A percentile compares a stretch with the other conserved stretches of the same genome.
phyloP scores from a whole-genome alignment of 179 eudicot genomes.

The Amaranthus tricolor region DNA sequence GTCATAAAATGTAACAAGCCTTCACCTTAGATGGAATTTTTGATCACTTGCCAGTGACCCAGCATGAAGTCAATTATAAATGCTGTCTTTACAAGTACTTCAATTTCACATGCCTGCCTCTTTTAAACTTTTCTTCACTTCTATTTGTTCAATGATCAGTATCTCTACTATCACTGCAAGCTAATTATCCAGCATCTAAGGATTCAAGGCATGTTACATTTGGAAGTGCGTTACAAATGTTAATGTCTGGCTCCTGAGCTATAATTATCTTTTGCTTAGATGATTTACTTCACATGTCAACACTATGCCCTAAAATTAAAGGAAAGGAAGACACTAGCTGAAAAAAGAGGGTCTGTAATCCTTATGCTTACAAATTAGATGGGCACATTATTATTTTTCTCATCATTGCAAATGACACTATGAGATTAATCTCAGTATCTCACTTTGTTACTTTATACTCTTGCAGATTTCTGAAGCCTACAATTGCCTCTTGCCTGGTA shows the following conservation, averaged over 20 bases:
- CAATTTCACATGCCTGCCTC: background rate
- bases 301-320: background rate
- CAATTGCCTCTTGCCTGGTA: slow-evolving; percentile 52
- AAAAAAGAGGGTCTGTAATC: background rate
- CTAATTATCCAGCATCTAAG: background rate
- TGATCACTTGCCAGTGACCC: background rate
- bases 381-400: background rate
- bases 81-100: background rate
- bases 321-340: background rate
- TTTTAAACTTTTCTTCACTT: background rate
- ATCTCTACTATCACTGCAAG: background rate
- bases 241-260: background rate
- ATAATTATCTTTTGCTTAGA: background rate
- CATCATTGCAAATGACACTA: background rate
- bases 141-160: background rate
- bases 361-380: background rate
- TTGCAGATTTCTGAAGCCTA: slow-evolving; percentile 81
- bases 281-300: background rate
- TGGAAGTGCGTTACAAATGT: background rate
- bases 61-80: background rate
- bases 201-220: background rate
- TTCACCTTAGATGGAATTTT: background rate
- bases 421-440: slow-evolving; percentile 5
- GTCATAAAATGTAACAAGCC: background rate
- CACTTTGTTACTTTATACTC: background rate